phyloP scores from a whole-genome alignment of 441 rosid species.

The Pelargonium myrrhifolium region DNA sequence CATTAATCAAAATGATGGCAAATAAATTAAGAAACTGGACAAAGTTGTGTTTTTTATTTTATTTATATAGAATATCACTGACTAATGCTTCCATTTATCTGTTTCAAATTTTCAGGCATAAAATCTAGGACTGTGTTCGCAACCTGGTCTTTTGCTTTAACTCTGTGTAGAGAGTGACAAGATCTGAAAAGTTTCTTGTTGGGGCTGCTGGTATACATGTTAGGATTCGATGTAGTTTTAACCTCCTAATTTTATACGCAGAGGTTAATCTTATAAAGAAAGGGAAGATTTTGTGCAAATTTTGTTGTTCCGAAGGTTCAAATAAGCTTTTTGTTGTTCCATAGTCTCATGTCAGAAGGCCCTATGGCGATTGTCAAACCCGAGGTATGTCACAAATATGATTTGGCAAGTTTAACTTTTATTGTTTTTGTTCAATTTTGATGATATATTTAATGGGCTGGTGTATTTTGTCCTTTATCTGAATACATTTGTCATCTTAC shows the following conservation, averaged over 20 bases:
- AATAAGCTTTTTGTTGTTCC: background rate
- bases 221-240: background rate
- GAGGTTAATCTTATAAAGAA: background rate
- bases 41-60: background rate
- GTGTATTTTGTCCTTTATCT: background rate
- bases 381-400: constrained; percentile 1
- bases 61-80: background rate
- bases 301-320: background rate
- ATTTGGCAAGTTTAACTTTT: background rate
- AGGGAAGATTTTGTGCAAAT: too few relatives aligned
- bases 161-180: constrained; percentile 1
- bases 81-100: background rate
- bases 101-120: constrained; percentile 2
- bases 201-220: background rate
- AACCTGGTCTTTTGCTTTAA: background rate
- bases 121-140: background rate
- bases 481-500: background rate
- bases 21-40: background rate
- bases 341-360: constrained; percentile 4
- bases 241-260: background rate
- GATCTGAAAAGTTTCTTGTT: background rate
- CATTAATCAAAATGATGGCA: background rate
- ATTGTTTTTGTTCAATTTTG: background rate
- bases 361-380: constrained; percentile 5
- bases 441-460: background rate